Base-by-base conservation (phyloP, 2,329 filamentous ascomycete species). In the Cladophialophora yegresii region DNA sequence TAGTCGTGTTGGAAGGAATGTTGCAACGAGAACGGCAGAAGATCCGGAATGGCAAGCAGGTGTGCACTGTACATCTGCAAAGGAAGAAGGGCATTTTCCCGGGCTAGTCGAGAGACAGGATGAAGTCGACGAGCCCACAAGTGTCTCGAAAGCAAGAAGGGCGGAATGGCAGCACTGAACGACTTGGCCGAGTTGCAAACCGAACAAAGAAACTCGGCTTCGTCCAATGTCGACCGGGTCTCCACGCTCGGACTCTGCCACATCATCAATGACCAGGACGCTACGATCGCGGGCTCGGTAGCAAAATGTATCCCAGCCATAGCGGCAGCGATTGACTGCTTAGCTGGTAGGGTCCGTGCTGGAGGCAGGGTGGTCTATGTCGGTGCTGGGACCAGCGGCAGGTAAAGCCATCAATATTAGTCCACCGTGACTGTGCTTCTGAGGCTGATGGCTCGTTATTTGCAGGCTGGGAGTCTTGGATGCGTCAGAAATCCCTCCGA, bases 341-440 rank as follows among this genome's bases (percentile, higher is more conserved):
- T 77, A 20, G 68, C 72, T 10, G 67, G 67, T 2, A 73, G 75
- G 3, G 73, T 78, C 16, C 71, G 71, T n/a, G 56, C 53, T 12
- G 75, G 77, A 22, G 77, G 77, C 22, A 69, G 76, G 61, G 72
- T 78, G 43, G 54, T 76, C 7, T 77, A 78, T 65, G 75, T 78
- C n/a, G 78, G 78, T 9, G 79, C 78, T 2, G 78, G 79, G 13
- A 80, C 78, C 2, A 81, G 79, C 64, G 77, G 79, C 59, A 76
- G 78, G 76, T 78, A 33, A 55, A 9, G 26, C 33, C 33, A 32
- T 16, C 30, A 13, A 30, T 28, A 22, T 40, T 4, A 40, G 10
- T n/a, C 8, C 36, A 9, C 13, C 51, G 51, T 16, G 22, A 13
- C 10, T 63, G 67, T 70, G 49, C 12, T 33, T 50, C 13, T 10